Evolutionary conservation across 2,329 filamentous ascomycete species (phyloP).

Genomic region (Diaporthe sp.): DNA sequence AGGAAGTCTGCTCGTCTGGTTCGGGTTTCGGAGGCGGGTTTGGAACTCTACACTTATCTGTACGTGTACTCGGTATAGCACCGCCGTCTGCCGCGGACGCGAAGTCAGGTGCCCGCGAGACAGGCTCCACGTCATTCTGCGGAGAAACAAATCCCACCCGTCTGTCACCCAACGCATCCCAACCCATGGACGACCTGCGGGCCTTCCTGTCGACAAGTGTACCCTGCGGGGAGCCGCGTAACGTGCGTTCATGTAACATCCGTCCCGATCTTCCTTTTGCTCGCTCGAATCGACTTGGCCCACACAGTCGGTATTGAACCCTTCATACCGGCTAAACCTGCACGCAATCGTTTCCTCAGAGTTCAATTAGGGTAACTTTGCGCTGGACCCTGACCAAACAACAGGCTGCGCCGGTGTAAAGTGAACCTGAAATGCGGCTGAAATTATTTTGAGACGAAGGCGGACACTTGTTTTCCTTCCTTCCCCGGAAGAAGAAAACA

Average conservation of each 20-base stretch:
- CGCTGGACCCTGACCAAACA: background rate
- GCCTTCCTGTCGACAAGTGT: background rate
- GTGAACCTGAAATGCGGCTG: background rate
- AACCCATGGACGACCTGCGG: background rate
- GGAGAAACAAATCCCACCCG: background rate
- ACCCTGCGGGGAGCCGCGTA: background rate
- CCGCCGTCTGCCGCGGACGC: background rate
- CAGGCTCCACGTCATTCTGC: background rate
- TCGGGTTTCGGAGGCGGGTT: background rate
- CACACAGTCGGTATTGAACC: constrained; percentile 17
- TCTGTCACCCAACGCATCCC: background rate
- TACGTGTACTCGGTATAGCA: background rate
- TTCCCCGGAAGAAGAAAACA: background rate
- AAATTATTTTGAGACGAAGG: background rate
- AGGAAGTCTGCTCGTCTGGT: constrained; percentile 8
- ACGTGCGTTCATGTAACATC: constrained; percentile 15
- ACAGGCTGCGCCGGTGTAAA: background rate
- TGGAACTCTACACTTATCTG: background rate
- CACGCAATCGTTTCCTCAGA: background rate
- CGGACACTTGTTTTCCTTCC: background rate
- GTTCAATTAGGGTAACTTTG: background rate
- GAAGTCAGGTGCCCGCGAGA: constrained; percentile 2
- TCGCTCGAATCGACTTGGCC: background rate
- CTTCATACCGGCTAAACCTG: constrained; percentile 9
- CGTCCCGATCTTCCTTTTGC: background rate